These are phyloP conservation scores for Botryosphaeria dothidea DNA, from an alignment of 2,329 filamentous ascomycete genomes.

Conservation along the genomic window DNA sequence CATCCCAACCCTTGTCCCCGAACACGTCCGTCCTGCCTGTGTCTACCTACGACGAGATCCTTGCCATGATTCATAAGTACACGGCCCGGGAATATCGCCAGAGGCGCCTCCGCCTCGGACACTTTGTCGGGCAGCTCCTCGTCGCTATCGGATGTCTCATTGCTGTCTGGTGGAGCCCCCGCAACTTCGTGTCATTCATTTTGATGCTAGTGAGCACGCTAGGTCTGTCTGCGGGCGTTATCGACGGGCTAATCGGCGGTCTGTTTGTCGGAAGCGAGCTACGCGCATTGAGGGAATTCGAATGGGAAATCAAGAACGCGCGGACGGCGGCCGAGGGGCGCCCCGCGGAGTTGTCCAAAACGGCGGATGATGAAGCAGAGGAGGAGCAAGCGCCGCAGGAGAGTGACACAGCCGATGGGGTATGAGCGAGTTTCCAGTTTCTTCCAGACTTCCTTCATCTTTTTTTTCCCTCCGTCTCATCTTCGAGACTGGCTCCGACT, in stretches of 20 bases:
- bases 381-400: not conserved
- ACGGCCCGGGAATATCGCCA: slow-evolving; percentile 70
- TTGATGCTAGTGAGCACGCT: slow-evolving; percentile 79
- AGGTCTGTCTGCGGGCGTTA: slow-evolving; percentile 70
- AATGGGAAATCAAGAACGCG: slow-evolving; percentile 84
- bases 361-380: slow-evolving; percentile 21
- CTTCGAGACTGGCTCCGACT: not conserved
- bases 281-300: slow-evolving; percentile 81
- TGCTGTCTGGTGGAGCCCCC: slow-evolving; percentile 82
- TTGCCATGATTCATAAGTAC: slow-evolving; percentile 70
- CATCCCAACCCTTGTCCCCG: not conserved
- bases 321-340: slow-evolving; percentile 35
- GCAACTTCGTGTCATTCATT: slow-evolving; percentile 75
- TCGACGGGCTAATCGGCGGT: slow-evolving; percentile 84
- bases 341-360: slow-evolving; percentile 7
- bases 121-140: slow-evolving; percentile 70
- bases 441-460: not conserved
- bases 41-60: slow-evolving; percentile 69
- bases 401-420: slow-evolving; percentile 1
- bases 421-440: slow-evolving; percentile 7
- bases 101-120: slow-evolving; percentile 67
- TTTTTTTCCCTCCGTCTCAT: not conserved
- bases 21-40: slow-evolving; percentile 38
- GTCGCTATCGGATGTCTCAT: slow-evolving; percentile 74
- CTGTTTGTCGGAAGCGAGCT: slow-evolving; percentile 86